phyloP scores from a whole-genome alignment of 2,329 filamentous ascomycete genomes.

The Sporothrix globosa region DNA sequence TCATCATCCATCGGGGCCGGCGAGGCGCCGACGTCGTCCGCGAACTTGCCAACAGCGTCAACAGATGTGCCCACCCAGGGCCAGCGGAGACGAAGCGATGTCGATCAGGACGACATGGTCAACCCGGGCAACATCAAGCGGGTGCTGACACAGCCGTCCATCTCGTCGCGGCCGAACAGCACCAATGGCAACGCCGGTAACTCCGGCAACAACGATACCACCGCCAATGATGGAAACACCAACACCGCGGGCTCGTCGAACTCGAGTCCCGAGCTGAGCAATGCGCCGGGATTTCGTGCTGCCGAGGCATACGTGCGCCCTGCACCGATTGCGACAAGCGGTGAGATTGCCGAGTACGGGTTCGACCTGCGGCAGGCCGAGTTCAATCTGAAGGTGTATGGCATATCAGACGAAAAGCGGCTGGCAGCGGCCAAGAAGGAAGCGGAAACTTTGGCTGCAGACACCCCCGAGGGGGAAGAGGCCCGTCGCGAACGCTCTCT shows the following conservation, averaged over 20 bases:
- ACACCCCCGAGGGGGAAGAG: neutral
- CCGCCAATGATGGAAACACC: neutral
- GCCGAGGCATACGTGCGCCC: conserved; percentile 93
- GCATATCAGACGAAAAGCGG: conserved; percentile 22
- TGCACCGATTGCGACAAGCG: conserved; percentile 74
- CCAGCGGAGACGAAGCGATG: conserved; percentile 41
- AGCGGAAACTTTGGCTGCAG: neutral
- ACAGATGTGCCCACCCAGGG: conserved; percentile 36
- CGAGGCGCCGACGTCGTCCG: conserved; percentile 42
- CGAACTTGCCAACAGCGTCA: conserved; percentile 39
- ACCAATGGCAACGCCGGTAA: neutral
- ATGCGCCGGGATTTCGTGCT: conserved; percentile 75
- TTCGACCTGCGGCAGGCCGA: conserved; percentile 82
- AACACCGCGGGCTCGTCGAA: neutral
- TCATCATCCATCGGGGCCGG: conserved; percentile 43
- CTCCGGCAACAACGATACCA: neutral
- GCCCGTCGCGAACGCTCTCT: neutral
- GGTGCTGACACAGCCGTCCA: conserved; percentile 68
- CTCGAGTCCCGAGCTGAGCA: conserved; percentile 59
- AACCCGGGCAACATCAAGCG: conserved; percentile 76
- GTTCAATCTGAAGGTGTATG: conserved; percentile 72
- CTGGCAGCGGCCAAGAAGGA: conserved; percentile 20
- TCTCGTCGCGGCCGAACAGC: conserved; percentile 60
- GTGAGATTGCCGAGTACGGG: conserved; percentile 69
- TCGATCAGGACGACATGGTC: conserved; percentile 60